Base-by-base conservation (phyloP, 345 rosid species). In the Toxicodendron radicans region DNA sequence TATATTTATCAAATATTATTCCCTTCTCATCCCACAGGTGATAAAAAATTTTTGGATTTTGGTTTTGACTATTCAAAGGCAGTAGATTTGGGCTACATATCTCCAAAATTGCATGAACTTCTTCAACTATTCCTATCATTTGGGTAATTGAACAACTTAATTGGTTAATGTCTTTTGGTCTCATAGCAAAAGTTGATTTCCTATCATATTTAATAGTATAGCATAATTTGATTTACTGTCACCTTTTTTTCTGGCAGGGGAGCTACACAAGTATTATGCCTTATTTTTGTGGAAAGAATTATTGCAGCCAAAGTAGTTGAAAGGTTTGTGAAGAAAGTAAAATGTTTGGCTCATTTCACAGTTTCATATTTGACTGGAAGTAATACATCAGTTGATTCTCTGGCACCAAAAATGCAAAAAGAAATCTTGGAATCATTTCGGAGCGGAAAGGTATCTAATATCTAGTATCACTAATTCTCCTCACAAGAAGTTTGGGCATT, bases 81-180 rank as follows among this genome's bases (percentile, higher is more conserved):
- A 58, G 82, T 88, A 35, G 84, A 82, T 57, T 79, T 83, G 68
- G 92, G 91, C 69, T 86, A 78, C 73, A 76, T 92, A 66, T 88
- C 97, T 75, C 87, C 97, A 49, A 94, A 94, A 80, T 70, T 94
- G 79, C 77, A 75, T 69, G 92, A 90, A 78, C 93, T 94, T 72
- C 82, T 92, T 77, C 92, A 78, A 70, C 64, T 94, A 53, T 81
- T 92, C 59, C 79, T 72, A 53, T 90, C 95, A 30, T 86, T 90
- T 38, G 86, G 98, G 98, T 94, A 85, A 79, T 72, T 61, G 4
- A 46, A 33, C 64, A 76, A 18, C 33, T 75, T 70, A 16, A 73
- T 33, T 66, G 66, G 54, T 69, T 35, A 58, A 27, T 33, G 71
- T 61, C 60, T 49, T 67, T 66, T 48, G 71, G 33, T 64, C 59